phyloP scores from a whole-genome alignment of 2,329 filamentous ascomycete genomes.

The Neonectria magnoliae region DNA sequence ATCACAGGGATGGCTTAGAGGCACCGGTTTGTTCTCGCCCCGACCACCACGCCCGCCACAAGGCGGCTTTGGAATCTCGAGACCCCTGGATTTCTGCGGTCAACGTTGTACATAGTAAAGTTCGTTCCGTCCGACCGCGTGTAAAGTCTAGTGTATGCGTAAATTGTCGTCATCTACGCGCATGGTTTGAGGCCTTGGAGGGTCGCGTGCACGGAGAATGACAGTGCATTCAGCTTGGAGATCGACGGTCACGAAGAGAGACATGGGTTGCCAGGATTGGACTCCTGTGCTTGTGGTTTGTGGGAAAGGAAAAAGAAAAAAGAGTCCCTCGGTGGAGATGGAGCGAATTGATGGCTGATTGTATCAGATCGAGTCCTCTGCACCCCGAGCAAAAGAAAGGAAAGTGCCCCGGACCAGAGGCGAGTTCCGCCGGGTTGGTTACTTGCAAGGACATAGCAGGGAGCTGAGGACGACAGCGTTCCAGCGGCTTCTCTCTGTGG shows the following conservation, averaged over 20 bases:
- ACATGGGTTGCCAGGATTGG: constrained; percentile 9
- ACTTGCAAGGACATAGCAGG: constrained; percentile 22
- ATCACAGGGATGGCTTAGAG: constrained; percentile 29
- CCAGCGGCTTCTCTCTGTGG: constrained; percentile 31
- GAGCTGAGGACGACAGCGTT: constrained; percentile 27
- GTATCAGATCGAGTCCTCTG: not conserved
- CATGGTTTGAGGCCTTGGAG: constrained; percentile 30
- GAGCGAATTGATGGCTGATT: not conserved
- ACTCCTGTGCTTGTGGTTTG: not conserved
- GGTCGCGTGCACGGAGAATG: constrained; percentile 30
- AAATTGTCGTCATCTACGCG: constrained; percentile 37
- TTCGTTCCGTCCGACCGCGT: constrained; percentile 34
- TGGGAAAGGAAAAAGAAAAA: constrained; percentile 3
- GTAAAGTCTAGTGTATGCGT: constrained; percentile 18
- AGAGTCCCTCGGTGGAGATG: constrained; percentile 5
- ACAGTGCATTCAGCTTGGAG: constrained; percentile 13
- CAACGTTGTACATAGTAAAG: constrained; percentile 20
- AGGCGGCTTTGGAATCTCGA: constrained; percentile 28
- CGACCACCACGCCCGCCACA: constrained; percentile 32
- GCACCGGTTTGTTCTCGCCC: constrained; percentile 49
- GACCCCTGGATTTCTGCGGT: constrained; percentile 29
- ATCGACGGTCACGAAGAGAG: constrained; percentile 12
- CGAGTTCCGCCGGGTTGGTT: constrained; percentile 25
- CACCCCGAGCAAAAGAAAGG: constrained; percentile 25
- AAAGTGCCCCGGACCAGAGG: constrained; percentile 25